Conservation (phyloP, 352 stramenopile genomes). For the Phytophthora fragariaefolia region DNA sequence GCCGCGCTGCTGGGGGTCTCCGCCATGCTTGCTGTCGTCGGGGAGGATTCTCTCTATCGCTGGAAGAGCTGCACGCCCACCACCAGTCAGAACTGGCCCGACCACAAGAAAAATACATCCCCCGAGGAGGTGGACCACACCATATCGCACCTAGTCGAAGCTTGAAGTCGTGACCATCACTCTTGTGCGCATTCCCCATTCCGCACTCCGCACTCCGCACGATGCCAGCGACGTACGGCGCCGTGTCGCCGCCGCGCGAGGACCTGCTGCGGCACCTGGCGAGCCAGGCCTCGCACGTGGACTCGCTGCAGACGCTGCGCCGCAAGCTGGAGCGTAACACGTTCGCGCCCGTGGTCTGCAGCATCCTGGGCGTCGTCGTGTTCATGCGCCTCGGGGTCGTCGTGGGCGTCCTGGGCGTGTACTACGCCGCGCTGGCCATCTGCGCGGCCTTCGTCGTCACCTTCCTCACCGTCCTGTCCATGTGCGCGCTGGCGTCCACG, state of each 20-base stretch:
- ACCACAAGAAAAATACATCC: constrained; percentile 25
- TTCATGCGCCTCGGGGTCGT: constrained; percentile 58
- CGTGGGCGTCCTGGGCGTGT: constrained; percentile 44
- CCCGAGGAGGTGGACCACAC: constrained; percentile 9
- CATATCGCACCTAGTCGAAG: constrained; percentile 14
- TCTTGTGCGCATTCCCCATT: constrained; percentile 9
- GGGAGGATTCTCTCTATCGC: constrained; percentile 27
- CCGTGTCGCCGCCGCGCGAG: constrained; percentile 5
- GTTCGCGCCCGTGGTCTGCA: constrained; percentile 56
- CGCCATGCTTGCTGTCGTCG: constrained; percentile 30
- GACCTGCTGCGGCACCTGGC: constrained; percentile 13
- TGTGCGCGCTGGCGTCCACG: constrained; percentile 51
- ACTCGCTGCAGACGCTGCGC: constrained; percentile 20
- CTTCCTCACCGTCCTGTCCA: constrained; percentile 55
- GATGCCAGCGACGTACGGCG: constrained; percentile 12
- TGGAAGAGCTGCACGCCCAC: constrained; percentile 16
- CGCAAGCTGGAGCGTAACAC: constrained; percentile 38
- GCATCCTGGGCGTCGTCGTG: constrained; percentile 63
- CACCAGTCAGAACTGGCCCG: constrained; percentile 8
- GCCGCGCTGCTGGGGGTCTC: constrained; percentile 28
- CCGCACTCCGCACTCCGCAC: not conserved
- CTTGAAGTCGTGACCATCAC: constrained; percentile 35
- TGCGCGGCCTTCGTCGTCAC: constrained; percentile 45
- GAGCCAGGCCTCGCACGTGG: constrained; percentile 8
- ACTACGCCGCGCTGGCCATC: constrained; percentile 34